Conservation (phyloP, 1,139 yeast species). For the Kodamaea alishanica region DNA sequence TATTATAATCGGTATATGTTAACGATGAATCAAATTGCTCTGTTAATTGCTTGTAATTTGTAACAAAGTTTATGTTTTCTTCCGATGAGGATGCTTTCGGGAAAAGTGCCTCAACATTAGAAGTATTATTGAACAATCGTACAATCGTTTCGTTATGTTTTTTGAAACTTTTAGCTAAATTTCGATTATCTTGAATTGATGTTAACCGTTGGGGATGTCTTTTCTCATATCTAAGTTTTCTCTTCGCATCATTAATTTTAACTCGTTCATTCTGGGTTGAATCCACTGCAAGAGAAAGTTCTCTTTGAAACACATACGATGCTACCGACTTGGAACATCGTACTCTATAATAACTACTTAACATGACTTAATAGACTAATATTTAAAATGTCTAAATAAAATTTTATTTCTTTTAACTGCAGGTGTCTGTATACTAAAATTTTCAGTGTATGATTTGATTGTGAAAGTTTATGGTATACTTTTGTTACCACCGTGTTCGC, state of each 20-base stretch:
- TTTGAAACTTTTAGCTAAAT: constrained; percentile 15
- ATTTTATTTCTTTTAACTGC: too few species aligned
- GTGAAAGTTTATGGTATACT: too few species aligned
- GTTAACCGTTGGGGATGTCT: constrained; percentile 5
- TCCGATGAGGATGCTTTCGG: background rate
- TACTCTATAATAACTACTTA: too few species aligned
- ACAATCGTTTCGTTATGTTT: constrained; percentile 19
- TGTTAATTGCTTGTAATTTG: background rate
- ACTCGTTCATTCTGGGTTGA: background rate
- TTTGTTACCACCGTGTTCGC: constrained; percentile 13
- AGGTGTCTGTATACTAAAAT: too few species aligned
- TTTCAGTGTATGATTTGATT: too few species aligned
- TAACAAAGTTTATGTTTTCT: constrained; percentile 1
- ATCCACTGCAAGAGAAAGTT: too few species aligned
- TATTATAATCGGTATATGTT: constrained; percentile 17
- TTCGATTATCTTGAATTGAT: constrained; percentile 10
- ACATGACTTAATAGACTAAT: too few species aligned
- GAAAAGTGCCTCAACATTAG: constrained; percentile 17
- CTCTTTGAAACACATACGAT: too few species aligned
- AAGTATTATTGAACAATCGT: constrained; percentile 15
- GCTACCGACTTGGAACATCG: too few species aligned
- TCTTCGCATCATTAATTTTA: constrained; percentile 1
- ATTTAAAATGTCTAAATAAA: too few species aligned
- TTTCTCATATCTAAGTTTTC: constrained; percentile 9
- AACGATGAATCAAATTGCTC: constrained; percentile 6